phyloP scores from a whole-genome alignment of 805 yeast species.

The Millerago galiae region DNA sequence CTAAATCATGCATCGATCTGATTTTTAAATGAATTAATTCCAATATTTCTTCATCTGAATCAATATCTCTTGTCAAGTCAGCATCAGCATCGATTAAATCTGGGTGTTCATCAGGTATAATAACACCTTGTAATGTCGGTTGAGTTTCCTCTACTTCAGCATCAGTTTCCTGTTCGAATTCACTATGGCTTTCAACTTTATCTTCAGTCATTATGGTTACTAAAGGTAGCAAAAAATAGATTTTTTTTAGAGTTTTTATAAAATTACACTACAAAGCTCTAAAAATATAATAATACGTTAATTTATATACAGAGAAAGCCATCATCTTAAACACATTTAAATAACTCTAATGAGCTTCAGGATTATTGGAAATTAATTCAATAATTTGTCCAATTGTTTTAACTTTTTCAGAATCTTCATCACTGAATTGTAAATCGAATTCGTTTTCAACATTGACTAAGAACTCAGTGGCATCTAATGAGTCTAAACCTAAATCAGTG shows the following conservation, averaged over 20 bases:
- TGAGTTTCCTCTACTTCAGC: slow-evolving; percentile 11
- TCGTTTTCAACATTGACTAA: slow-evolving; percentile 95
- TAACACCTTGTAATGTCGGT: slow-evolving; percentile 14
- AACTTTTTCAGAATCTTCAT: slow-evolving; percentile 87
- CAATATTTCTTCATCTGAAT: slow-evolving; percentile 51
- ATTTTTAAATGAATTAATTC: slow-evolving; percentile 71
- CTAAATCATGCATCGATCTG: slow-evolving; percentile 52
- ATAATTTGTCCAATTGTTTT: slow-evolving; percentile 92
- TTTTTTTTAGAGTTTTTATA: neutral
- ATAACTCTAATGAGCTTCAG: slow-evolving; percentile 30
- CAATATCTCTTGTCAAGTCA: slow-evolving; percentile 50
- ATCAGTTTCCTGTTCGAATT: slow-evolving; percentile 20
- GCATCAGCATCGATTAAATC: slow-evolving; percentile 63
- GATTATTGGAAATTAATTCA: slow-evolving; percentile 72
- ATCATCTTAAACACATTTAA: neutral
- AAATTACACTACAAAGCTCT: neutral
- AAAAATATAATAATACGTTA: slow-evolving; percentile 1
- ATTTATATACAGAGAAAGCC: neutral
- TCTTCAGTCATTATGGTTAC: neutral
- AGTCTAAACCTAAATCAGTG: slow-evolving; percentile 78
- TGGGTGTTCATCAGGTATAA: slow-evolving; percentile 29
- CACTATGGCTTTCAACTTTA: slow-evolving; percentile 15
- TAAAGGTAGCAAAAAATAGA: neutral
- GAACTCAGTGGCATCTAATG: slow-evolving; percentile 92
- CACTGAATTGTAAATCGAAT: slow-evolving; percentile 78